Evolutionary conservation across 306 rosid genomes (phyloP).

Genomic region (Dryas drummondii): DNA sequence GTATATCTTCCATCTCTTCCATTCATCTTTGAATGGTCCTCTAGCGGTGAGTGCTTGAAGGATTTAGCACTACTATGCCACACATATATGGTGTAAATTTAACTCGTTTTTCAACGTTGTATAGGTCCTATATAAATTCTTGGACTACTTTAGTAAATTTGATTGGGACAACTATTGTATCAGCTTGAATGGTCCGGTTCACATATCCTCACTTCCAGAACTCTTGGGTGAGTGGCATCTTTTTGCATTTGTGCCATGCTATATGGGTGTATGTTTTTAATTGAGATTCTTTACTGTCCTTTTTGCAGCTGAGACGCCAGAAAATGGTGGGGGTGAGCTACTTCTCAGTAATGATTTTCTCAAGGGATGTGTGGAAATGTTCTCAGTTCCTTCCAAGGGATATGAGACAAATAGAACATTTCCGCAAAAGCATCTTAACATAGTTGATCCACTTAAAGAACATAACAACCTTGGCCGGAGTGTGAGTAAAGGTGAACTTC

Average conservation of each 20-base stretch:
- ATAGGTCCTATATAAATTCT: constrained; percentile 85
- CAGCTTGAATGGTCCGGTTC: constrained; percentile 88
- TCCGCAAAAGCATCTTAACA: constrained; percentile 79
- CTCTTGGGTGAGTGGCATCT: constrained; percentile 52
- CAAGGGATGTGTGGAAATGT: constrained; percentile 62
- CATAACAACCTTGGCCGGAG: constrained; percentile 98
- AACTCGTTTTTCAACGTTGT: constrained; percentile 8
- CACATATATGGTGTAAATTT: not conserved
- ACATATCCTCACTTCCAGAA: constrained; percentile 72
- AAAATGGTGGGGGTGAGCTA: constrained; percentile 66
- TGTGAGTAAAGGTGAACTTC: constrained; percentile 69
- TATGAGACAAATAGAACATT: constrained; percentile 58
- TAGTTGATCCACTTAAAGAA: constrained; percentile 89
- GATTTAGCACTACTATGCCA: not conserved
- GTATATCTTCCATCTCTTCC: constrained; percentile 81
- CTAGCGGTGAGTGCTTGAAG: constrained; percentile 68
- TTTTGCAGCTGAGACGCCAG: constrained; percentile 66
- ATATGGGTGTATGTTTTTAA: constrained; percentile 13
- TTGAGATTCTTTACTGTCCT: not conserved
- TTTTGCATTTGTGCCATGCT: constrained; percentile 20
- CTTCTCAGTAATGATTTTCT: constrained; percentile 70
- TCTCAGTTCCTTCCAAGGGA: constrained; percentile 76
- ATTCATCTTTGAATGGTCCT: constrained; percentile 74
- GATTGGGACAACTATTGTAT: constrained; percentile 94
- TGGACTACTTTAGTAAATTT: constrained; percentile 90